Evolutionary conservation across 148 eudicot genomes (phyloP).

Genomic region (Camellia sinensis): DNA sequence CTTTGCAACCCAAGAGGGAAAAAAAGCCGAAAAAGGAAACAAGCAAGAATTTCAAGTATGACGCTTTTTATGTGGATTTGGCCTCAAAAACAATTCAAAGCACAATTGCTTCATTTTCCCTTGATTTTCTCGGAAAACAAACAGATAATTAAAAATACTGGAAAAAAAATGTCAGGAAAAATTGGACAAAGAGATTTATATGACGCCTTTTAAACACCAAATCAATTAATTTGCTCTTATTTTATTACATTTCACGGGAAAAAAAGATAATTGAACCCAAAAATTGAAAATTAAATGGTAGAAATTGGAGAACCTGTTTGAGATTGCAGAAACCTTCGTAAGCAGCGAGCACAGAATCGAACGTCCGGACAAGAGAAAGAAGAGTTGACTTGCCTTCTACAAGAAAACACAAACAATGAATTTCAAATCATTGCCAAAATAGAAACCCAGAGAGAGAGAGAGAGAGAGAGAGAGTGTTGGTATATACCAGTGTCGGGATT

Average conservation of each 20-base stretch:
- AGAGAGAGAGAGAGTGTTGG: not conserved
- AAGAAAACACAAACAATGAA: not conserved
- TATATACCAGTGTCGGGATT: constrained; percentile 27
- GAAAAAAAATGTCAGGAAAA: not conserved
- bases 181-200: not conserved
- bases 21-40: not conserved
- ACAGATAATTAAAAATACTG: not conserved
- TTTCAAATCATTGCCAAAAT: not conserved
- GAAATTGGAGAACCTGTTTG: constrained; percentile 46
- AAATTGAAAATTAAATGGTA: not conserved
- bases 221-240: not conserved
- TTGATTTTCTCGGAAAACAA: not conserved
- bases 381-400: constrained; percentile 53
- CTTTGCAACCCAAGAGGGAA: not conserved
- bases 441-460: not conserved
- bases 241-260: not conserved
- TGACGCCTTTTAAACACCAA: not conserved
- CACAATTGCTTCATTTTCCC: not conserved
- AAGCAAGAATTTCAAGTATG: not conserved
- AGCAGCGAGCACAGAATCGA: constrained; percentile 67
- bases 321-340: constrained; percentile 80
- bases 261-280: not conserved
- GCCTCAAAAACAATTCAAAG: not conserved
- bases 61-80: not conserved
- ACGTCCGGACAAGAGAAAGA: constrained; percentile 63